Base-by-base conservation (phyloP, 192 early-diverging fungal genomes). In the Cetraspora pellucida region DNA sequence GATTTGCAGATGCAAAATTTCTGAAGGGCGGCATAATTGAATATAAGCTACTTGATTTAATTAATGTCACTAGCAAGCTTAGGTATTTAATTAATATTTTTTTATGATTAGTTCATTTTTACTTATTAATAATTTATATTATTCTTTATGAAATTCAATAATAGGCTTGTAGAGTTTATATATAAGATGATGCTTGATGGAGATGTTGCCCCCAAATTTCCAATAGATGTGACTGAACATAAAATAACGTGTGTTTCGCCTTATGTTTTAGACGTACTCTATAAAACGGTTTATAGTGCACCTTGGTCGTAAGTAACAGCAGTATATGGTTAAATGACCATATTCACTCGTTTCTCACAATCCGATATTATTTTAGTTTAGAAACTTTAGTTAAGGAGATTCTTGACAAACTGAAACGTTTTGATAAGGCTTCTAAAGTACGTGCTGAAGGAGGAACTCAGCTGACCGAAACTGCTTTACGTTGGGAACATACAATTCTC, bases 111-210 rank as follows among this genome's bases (percentile, higher is more conserved):
- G n/a, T 37, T 37, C 37, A 37, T 37, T 7, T 1, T 0, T 37
- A 37, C 3, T 37, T 7, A 37, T 37, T 37, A 37, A 37, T 37
- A 37, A 37, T 37, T 37, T 37, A 37, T 0, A 37, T n/a, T 37
- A 37, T 37, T 43, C 25, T 21, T 23, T 30, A 49, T 31, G 46
- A 28, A n/a, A 28, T 54, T 47, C 30, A 54, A 19, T 3, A 27
- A 54, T 37, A 84, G 87, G 58, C 77, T 93, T 45, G 67, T 89
- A 54, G 86, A 90, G 77, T 78, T 92, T 30, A 87, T 94, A 55
- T 89, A 91, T 80, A 91, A 90, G 75, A 90, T 90, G 89, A 90
- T 90, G 88, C 81, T 93, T 67, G 90, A 89, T 68, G 87, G 86
- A 69, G 87, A 89, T 61, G 79, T 77, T 43, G 87, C 86, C 31